Evolutionary conservation across 2,329 filamentous ascomycete genomes (phyloP).

Genomic region (Phaeoacremonium minimum): DNA sequence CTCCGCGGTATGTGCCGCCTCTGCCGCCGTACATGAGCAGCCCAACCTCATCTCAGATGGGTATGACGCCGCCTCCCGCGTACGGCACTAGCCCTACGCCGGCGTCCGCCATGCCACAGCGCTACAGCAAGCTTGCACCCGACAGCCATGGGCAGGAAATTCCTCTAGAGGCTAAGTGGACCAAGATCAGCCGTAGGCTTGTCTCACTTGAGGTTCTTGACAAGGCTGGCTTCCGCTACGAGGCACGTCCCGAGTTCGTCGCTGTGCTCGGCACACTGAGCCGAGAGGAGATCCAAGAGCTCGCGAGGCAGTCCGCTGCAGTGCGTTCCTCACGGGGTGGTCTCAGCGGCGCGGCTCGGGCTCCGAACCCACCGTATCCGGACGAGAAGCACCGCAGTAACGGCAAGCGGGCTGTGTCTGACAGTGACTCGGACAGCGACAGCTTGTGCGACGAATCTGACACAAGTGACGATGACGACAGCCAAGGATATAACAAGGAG

Average conservation of each 20-base stretch:
- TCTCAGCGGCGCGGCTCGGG: conserved; percentile 7
- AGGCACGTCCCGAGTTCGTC: conserved; percentile 56
- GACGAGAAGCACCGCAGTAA: conserved; percentile 3
- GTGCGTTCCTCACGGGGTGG: conserved; percentile 35
- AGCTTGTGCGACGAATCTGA: conserved; percentile 23
- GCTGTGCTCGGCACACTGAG: conserved; percentile 53
- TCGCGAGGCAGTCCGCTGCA: conserved; percentile 43
- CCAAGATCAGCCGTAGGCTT: conserved; percentile 48
- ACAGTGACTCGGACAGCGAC: conserved; percentile 10
- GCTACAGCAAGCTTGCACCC: conserved; percentile 40
- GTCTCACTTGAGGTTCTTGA: conserved; percentile 56
- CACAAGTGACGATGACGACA: conserved; percentile 15
- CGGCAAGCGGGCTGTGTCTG: conserved; percentile 8
- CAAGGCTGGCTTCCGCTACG: conserved; percentile 52
- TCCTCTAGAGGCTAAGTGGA: conserved; percentile 54
- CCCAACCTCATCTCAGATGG: conserved; percentile 8
- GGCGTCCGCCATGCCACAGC: conserved; percentile 14
- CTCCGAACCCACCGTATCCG: conserved; percentile 1
- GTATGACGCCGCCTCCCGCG: conserved; percentile 21
- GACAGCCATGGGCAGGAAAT: conserved; percentile 55
- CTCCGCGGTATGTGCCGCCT: conserved; percentile 34
- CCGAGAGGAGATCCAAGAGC: conserved; percentile 46
- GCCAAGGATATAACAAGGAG: conserved; percentile 8
- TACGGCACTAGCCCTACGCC: conserved; percentile 20
- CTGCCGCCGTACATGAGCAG: conserved; percentile 19